A percentile compares a stretch with the other conserved stretches of the same genome.
These are phyloP conservation scores for Lactarius vividus DNA, from an alignment of 768 basidiomycete species.

Conservation along the genomic window DNA sequence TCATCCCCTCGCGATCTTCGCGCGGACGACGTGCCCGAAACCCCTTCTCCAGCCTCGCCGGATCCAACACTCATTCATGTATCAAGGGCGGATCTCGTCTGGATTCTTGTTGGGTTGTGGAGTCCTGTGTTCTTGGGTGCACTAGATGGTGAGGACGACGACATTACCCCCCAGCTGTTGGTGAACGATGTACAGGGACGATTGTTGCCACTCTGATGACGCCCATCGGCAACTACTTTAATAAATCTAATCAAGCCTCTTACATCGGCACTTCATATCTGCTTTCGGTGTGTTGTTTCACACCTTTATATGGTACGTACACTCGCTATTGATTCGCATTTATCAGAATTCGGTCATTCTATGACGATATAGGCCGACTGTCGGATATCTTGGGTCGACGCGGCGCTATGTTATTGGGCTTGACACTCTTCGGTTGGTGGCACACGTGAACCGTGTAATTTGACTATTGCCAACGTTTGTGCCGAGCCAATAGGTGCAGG, in stretches of 20 bases:
- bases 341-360: slow-evolving; percentile 16
- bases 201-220: slow-evolving; percentile 84
- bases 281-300: slow-evolving; percentile 86
- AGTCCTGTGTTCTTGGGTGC: slow-evolving; percentile 81
- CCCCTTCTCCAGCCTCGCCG: slow-evolving; percentile 1
- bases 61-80: slow-evolving; percentile 4
- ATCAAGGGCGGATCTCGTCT: slow-evolving; percentile 53
- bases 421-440: slow-evolving; percentile 68
- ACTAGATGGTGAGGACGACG: slow-evolving; percentile 60
- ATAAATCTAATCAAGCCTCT: slow-evolving; percentile 73
- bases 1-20: slow-evolving; percentile 9
- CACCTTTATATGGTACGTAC: slow-evolving; percentile 75
- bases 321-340: slow-evolving; percentile 17
- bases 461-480: slow-evolving; percentile 1
- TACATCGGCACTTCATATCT: slow-evolving; percentile 90
- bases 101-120: slow-evolving; percentile 79
- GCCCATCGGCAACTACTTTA: slow-evolving; percentile 83
- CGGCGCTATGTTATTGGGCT: slow-evolving; percentile 81
- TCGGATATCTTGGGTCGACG: slow-evolving; percentile 84
- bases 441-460: slow-evolving; percentile 33
- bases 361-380: slow-evolving; percentile 58
- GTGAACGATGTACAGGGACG: slow-evolving; percentile 49
- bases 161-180: slow-evolving; percentile 2
- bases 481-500: slow-evolving; percentile 56
- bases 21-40: not conserved